Base-by-base conservation (phyloP, 1,284 basidiomycete genomes). In the Ganoderma multipileum region DNA sequence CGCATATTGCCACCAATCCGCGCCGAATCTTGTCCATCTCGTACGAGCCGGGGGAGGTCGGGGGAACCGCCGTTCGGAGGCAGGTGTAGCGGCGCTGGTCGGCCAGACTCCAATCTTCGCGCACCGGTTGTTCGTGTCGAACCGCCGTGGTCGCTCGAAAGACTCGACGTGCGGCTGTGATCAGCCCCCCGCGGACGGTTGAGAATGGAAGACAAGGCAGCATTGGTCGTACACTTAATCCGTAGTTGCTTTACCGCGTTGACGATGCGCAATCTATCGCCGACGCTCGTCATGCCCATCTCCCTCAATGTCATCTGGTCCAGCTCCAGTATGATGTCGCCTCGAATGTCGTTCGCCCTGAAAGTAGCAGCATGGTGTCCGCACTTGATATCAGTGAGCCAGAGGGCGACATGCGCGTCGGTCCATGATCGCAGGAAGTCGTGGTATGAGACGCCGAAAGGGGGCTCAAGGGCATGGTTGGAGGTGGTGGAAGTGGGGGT, bases 231-330 rank as follows among this genome's bases (percentile, higher is more conserved):
- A 72, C 87, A 89, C 73, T 76, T 81, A 69, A 89, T 87, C 41
- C 95, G 85, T 7, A 98, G 84, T 11, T 84, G 80, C 77, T 95
- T 96, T 71, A 98, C 92, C 0, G 90, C 96, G 66, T 90, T 92
- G 20, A 95, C 77, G 63, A 98, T 92, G 76, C 95, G 89, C 20
- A 98, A 89, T 63, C 95, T 83, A 79, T 98, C 96, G 6, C 97
- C 97, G 54, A 98, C 91, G 79, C 92, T 95, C 58, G 84, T 77
- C 38, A 98, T 88, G 38, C 93, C 93, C 88, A 98, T 94, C 81
- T 98, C 96, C 79, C 92, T 95, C 58, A 98, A 81, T 2, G 90
- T 92, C 5, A 84, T 80, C 80, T 95, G 93, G 76, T 98, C 96
- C 47, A 98, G 83, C 75, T 98, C 96, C 63, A 98, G 85, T 8